Percentiles rank a stretch among this genome's conserved stretches.
These are phyloP conservation scores for Silene vulgaris DNA, from an alignment of 179 eudicot genomes.

Conservation along the genomic window DNA sequence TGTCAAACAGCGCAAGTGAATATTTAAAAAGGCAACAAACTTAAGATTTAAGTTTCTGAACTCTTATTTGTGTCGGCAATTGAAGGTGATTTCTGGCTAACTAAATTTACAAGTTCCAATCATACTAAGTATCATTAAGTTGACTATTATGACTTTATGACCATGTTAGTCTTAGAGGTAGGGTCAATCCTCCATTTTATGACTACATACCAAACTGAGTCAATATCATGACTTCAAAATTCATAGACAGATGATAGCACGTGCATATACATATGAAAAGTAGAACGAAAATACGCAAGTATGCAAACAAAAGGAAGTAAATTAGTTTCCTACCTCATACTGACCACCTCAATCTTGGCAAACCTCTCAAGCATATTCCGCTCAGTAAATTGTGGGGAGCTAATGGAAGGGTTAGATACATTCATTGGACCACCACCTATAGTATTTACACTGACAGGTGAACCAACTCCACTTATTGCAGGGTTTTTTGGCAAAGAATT, in stretches of 20 bases:
- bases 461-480: constrained; percentile 74
- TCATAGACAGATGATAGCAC: not conserved
- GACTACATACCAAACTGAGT: not conserved
- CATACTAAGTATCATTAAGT: not conserved
- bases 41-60: not conserved
- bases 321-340: constrained; percentile 52
- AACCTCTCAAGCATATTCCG: constrained; percentile 58
- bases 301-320: not conserved
- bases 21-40: not conserved
- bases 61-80: not conserved
- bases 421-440: constrained; percentile 55
- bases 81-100: not conserved
- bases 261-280: not conserved
- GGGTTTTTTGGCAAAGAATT: constrained; percentile 71
- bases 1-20: not conserved
- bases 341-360: constrained; percentile 62
- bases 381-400: constrained; percentile 50
- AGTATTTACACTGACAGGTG: constrained; percentile 84
- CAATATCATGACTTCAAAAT: not conserved
- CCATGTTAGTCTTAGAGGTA: not conserved
- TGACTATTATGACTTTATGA: not conserved
- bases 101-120: not conserved
- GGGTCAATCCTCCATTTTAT: not conserved
- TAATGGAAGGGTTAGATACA: constrained; percentile 79
- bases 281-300: not conserved